Conservation (phyloP, 345 rosid genomes). For the Rubroshorea leprosula region DNA sequence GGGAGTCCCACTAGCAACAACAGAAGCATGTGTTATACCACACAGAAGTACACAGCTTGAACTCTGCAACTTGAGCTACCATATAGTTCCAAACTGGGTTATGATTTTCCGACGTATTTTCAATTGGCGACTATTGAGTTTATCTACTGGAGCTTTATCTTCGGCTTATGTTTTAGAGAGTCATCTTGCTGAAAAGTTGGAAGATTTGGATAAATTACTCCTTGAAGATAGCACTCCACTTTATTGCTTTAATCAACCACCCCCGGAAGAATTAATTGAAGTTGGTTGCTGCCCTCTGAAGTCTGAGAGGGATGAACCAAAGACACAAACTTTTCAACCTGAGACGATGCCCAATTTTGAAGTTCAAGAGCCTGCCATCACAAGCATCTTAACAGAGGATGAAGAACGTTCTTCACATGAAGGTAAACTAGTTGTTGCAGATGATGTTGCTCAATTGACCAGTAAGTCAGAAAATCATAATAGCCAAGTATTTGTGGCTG, state of each 20-base stretch:
- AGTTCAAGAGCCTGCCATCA: slow-evolving; percentile 15
- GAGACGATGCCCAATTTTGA: slow-evolving; percentile 2
- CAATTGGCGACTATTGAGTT: slow-evolving; percentile 62
- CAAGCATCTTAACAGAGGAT: slow-evolving; percentile 11
- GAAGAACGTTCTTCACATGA: slow-evolving; percentile 19
- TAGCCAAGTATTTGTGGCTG: slow-evolving; percentile 12
- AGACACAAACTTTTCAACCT: slow-evolving; percentile 19
- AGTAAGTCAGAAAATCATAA: slow-evolving; percentile 14
- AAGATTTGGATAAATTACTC: slow-evolving; percentile 19
- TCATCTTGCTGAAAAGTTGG: slow-evolving; percentile 23
- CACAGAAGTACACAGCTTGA: slow-evolving; percentile 65
- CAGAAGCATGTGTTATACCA: slow-evolving; percentile 60
- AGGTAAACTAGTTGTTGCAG: slow-evolving; percentile 5
- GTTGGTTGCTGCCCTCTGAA: slow-evolving; percentile 33
- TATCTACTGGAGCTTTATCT: slow-evolving; percentile 34
- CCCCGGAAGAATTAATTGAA: slow-evolving; percentile 65
- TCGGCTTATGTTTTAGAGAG: slow-evolving; percentile 43
- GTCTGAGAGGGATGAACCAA: slow-evolving; percentile 11
- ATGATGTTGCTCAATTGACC: neutral
- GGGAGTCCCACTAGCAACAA: slow-evolving; percentile 54
- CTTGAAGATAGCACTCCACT: slow-evolving; percentile 24
- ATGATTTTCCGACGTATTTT: slow-evolving; percentile 62
- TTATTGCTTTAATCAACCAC: slow-evolving; percentile 37
- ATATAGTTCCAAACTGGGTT: slow-evolving; percentile 67
- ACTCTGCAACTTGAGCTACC: slow-evolving; percentile 47